phyloP scores from a whole-genome alignment of 768 basidiomycete species.

The Podaxis rugospora region DNA sequence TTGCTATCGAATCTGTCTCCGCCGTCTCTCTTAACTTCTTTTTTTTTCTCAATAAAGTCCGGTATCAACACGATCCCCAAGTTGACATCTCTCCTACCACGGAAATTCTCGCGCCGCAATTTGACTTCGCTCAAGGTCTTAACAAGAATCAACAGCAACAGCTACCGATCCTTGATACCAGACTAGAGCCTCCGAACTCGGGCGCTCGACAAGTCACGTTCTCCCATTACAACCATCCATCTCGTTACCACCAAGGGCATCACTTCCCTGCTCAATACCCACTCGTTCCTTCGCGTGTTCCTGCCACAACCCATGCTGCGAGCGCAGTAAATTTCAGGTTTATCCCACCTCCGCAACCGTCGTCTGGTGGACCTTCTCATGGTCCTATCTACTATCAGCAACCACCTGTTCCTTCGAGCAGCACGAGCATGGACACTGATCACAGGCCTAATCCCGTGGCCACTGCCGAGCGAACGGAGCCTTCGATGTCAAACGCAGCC shows the following conservation, averaged over 20 bases:
- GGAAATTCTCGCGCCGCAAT: conserved; percentile 45
- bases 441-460: conserved; percentile 28
- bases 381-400: conserved; percentile 35
- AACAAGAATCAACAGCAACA: conserved; percentile 31
- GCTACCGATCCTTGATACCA: conserved; percentile 43
- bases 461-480: conserved; percentile 29
- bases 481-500: conserved; percentile 24
- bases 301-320: conserved; percentile 29
- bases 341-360: conserved; percentile 32
- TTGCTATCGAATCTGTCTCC: conserved; percentile 47
- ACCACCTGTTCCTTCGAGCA: conserved; percentile 25
- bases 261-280: conserved; percentile 36
- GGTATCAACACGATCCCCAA: conserved; percentile 41
- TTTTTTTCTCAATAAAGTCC: conserved; percentile 60
- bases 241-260: conserved; percentile 44
- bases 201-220: conserved; percentile 36
- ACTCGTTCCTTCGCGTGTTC: conserved; percentile 37
- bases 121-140: conserved; percentile 43
- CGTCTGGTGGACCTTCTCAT: conserved; percentile 42
- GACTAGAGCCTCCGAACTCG: conserved; percentile 40
- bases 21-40: conserved; percentile 33
- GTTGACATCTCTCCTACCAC: conserved; percentile 38
- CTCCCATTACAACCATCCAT: conserved; percentile 32
- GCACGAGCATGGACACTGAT: conserved; percentile 25
- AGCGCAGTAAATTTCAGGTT: conserved; percentile 35